phyloP scores from a whole-genome alignment of 2,329 filamentous ascomycete genomes.

The Claviceps sp. region DNA sequence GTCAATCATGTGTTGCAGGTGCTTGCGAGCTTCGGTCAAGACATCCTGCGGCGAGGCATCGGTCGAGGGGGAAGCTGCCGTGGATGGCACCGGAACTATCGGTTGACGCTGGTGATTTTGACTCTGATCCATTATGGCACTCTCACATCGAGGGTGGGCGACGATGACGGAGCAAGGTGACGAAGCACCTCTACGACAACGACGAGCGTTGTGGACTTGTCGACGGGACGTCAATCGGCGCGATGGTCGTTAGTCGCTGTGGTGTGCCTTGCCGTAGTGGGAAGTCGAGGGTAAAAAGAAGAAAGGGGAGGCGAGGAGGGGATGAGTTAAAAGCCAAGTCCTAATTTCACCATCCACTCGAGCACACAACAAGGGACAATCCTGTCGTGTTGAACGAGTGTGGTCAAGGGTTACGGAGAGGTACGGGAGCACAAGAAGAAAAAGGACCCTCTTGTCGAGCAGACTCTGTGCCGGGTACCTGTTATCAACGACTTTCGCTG shows the following conservation, averaged over 20 bases:
- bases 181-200: constrained; percentile 6
- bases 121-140: constrained; percentile 19
- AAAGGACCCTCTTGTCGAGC: constrained; percentile 2
- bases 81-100: constrained; percentile 10
- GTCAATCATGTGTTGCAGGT: constrained; percentile 31
- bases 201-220: constrained; percentile 6
- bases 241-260: constrained; percentile 5
- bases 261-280: constrained; percentile 4
- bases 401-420: constrained; percentile 1
- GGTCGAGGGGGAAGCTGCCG: constrained; percentile 11
- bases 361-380: constrained; percentile 5
- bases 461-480: constrained; percentile 6
- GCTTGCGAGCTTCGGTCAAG: constrained; percentile 30
- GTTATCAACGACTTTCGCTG: constrained; percentile 6
- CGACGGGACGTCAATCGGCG: constrained; percentile 2
- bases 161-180: constrained; percentile 8
- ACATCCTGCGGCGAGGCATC: constrained; percentile 29
- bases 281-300: constrained; percentile 7
- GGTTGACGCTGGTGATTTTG: constrained; percentile 16
- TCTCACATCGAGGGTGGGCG: constrained; percentile 15
- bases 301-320: constrained; percentile 9
- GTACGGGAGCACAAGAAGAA: constrained; percentile 3
- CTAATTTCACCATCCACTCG: not conserved
- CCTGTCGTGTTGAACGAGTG: constrained; percentile 4
- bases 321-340: constrained; percentile 4